Conservation (phyloP, 768 basidiomycete genomes). For the Pleurotus tuoliensis region DNA sequence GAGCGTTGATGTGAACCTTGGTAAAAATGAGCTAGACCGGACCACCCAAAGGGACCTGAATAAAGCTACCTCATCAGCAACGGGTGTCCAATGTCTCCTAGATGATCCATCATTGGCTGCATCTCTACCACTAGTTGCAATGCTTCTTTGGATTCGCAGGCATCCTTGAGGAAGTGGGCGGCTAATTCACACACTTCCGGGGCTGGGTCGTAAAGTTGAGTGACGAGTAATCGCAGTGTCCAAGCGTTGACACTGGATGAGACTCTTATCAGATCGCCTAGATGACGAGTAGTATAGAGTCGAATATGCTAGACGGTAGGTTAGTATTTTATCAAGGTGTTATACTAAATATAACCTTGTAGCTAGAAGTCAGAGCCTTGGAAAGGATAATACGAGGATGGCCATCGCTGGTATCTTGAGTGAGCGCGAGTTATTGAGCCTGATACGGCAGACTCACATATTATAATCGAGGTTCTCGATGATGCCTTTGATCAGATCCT, state of each 20-base stretch:
- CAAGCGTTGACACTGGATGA: conserved; percentile 70
- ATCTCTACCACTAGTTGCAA: conserved; percentile 90
- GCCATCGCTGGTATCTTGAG: conserved; percentile 64
- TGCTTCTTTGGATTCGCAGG: conserved; percentile 79
- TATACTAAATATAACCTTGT: conserved; percentile 50
- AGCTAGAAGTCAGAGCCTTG: conserved; percentile 92
- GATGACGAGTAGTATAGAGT: conserved; percentile 81
- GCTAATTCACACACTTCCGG: conserved; percentile 89
- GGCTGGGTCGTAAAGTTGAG: conserved; percentile 92
- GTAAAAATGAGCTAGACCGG: background rate
- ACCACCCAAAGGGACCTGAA: conserved; percentile 2
- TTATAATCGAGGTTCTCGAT: conserved; percentile 91
- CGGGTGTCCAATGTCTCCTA: conserved; percentile 89
- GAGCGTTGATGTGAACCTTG: conserved; percentile 90
- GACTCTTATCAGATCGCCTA: conserved; percentile 75
- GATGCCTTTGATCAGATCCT: conserved; percentile 88
- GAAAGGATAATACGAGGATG: conserved; percentile 91
- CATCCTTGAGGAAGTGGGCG: conserved; percentile 84
- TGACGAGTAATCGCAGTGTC: conserved; percentile 87
- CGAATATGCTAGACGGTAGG: conserved; percentile 67
- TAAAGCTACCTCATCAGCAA: conserved; percentile 73
- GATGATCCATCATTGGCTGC: conserved; percentile 92
- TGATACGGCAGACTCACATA: conserved; percentile 48
- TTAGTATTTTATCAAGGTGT: background rate
- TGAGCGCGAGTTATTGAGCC: conserved; percentile 9